Conservation (phyloP, 108 stramenopile genomes). For the Parietichytrium sp. region DNA sequence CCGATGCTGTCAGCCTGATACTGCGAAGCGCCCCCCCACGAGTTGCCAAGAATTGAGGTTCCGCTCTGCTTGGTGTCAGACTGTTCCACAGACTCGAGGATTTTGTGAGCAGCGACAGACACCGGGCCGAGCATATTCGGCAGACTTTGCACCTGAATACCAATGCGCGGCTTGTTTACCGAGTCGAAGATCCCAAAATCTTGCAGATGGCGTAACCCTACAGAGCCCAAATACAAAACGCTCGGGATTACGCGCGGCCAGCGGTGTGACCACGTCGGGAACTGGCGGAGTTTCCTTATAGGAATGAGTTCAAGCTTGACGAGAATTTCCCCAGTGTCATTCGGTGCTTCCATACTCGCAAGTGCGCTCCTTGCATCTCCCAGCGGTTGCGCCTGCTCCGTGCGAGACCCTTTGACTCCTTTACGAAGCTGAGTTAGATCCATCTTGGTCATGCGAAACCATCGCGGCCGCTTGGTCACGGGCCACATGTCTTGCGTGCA, state of each 20-base stretch:
- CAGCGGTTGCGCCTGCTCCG: not conserved
- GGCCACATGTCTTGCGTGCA: conserved; percentile 13
- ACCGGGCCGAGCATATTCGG: conserved; percentile 5
- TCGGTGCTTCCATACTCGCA: conserved; percentile 8
- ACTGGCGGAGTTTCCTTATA: not conserved
- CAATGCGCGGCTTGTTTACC: not conserved
- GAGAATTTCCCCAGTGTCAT: not conserved
- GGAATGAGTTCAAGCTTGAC: conserved; percentile 25
- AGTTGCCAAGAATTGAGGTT: too few relatives aligned
- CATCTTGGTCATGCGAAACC: not conserved
- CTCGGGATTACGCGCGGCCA: conserved; percentile 28
- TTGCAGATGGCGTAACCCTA: not conserved
- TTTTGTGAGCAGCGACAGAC: not conserved
- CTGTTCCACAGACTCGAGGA: too few relatives aligned
- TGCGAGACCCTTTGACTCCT: too few relatives aligned
- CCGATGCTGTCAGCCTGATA: too few relatives aligned
- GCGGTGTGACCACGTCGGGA: not conserved
- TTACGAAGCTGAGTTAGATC: not conserved
- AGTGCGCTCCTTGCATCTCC: too few relatives aligned
- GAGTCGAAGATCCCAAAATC: conserved; percentile 15
- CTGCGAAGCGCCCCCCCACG: too few relatives aligned
- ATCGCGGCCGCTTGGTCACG: not conserved
- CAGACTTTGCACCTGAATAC: not conserved
- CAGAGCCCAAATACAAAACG: not conserved
- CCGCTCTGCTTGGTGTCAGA: too few relatives aligned